A percentile compares a stretch with the other conserved stretches of the same genome.
Conservation (phyloP, 371 early-diverging fungal species). For the Conidiobolus incongruus region DNA sequence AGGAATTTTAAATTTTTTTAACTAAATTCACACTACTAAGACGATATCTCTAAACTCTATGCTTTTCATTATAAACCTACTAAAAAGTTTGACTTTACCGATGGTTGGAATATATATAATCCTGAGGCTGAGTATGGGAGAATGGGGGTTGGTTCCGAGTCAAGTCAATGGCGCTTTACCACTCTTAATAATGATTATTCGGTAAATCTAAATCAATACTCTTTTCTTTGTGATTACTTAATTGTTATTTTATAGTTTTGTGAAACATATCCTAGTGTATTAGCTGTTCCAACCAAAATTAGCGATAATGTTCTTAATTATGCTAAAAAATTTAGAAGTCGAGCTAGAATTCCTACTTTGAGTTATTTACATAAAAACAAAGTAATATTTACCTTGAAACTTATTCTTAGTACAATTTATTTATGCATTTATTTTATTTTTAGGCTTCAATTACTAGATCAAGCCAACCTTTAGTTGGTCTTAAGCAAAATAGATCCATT, state of each 20-base stretch:
- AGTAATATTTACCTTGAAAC: conserved; percentile 48
- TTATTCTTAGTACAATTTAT: conserved; percentile 24
- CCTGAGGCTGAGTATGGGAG: conserved; percentile 57
- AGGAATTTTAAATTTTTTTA: background rate
- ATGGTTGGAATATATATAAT: conserved; percentile 56
- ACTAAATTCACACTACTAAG: conserved; percentile 56
- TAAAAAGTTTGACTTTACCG: conserved; percentile 13
- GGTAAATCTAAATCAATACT: conserved; percentile 13
- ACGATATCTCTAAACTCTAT: conserved; percentile 47
- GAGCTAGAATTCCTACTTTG: conserved; percentile 70
- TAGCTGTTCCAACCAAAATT: conserved; percentile 72
- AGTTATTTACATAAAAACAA: conserved; percentile 60
- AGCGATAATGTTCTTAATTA: conserved; percentile 75
- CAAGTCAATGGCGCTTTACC: conserved; percentile 55
- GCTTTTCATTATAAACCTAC: conserved; percentile 51
- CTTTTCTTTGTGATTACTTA: background rate
- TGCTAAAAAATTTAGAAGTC: conserved; percentile 79
- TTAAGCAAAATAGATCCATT: conserved; percentile 76
- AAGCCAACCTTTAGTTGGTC: conserved; percentile 86
- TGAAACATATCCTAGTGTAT: conserved; percentile 63
- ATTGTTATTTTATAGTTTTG: conserved; percentile 25
- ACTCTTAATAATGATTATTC: conserved; percentile 45
- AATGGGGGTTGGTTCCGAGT: conserved; percentile 56
- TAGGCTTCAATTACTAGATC: conserved; percentile 78
- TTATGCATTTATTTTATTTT: conserved; percentile 51